phyloP scores from a whole-genome alignment of 345 rosid species.

The Euphorbia tirucalli region DNA sequence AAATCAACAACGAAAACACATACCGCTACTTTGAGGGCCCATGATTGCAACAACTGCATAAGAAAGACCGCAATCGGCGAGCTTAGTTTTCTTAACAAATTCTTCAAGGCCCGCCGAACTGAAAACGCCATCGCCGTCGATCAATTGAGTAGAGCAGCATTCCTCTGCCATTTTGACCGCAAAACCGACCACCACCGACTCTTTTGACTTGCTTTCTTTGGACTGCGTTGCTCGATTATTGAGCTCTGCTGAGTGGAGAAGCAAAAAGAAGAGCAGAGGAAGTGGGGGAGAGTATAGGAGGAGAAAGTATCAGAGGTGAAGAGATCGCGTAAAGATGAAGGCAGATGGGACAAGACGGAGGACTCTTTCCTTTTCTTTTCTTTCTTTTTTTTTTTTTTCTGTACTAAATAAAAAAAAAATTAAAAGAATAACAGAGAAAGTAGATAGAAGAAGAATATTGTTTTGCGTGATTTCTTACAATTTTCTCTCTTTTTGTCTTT shows the following conservation, averaged over 20 bases:
- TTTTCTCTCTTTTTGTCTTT: background rate
- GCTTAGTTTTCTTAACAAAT: constrained; percentile 47
- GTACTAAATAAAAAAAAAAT: too few species aligned
- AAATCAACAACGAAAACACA: background rate
- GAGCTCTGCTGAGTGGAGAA: background rate
- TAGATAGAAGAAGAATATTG: background rate
- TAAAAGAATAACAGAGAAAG: background rate
- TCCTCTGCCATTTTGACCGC: constrained; percentile 29
- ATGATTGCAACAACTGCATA: constrained; percentile 81
- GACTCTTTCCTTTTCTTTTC: too few species aligned
- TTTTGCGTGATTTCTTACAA: background rate
- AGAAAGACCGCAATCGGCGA: constrained; percentile 64
- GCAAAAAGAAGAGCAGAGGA: background rate
- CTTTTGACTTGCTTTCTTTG: background rate
- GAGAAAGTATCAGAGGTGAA: background rate
- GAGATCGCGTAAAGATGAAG: background rate
- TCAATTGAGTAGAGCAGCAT: constrained; percentile 55
- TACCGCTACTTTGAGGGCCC: constrained; percentile 93
- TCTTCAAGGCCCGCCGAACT: constrained; percentile 56
- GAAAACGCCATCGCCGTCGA: constrained; percentile 58
- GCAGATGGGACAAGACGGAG: background rate
- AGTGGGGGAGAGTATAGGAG: background rate
- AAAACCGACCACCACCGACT: background rate
- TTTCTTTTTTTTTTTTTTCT: background rate
- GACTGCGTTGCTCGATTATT: background rate